Evolutionary conservation across 345 rosid species (phyloP).

Genomic region (Brassica carinata): DNA sequence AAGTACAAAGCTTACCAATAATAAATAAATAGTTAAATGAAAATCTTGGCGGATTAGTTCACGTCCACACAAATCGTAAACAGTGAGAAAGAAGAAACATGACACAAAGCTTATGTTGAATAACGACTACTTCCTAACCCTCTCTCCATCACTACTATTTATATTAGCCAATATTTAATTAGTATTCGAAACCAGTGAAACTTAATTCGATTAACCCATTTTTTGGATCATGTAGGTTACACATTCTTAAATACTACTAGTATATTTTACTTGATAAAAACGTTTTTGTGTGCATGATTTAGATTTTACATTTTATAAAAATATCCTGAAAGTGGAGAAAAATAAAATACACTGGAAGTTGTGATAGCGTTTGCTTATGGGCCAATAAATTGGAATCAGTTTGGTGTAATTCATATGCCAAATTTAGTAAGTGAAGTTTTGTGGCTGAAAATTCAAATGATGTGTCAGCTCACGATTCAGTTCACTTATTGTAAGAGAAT

Average conservation of each 20-base stretch:
- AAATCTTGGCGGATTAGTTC: conserved; percentile 22
- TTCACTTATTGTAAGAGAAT: not conserved
- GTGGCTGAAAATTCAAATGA: conserved; percentile 32
- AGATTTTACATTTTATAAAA: not conserved
- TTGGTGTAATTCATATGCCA: conserved; percentile 32
- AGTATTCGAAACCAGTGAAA: not conserved
- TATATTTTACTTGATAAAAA: not conserved
- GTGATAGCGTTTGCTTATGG: conserved; percentile 21
- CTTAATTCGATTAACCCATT: not conserved
- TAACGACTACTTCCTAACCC: conserved; percentile 40
- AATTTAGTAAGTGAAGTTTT: conserved; percentile 27
- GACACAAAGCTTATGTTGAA: conserved; percentile 14
- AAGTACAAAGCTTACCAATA: not conserved
- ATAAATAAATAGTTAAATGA: conserved; percentile 6
- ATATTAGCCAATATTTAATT: not conserved
- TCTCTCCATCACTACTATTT: not conserved
- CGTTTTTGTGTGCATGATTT: not conserved
- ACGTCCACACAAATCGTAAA: conserved; percentile 29
- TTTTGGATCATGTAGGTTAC: not conserved
- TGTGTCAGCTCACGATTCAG: conserved; percentile 27
- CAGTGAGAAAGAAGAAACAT: conserved; percentile 32
- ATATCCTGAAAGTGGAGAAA: not conserved
- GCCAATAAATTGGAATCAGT: conserved; percentile 15
- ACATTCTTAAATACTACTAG: not conserved
- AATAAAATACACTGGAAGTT: not conserved